These are phyloP conservation scores for Fragilaria crotonensis DNA, from an alignment of 108 stramenopile species.

Conservation along the genomic window DNA sequence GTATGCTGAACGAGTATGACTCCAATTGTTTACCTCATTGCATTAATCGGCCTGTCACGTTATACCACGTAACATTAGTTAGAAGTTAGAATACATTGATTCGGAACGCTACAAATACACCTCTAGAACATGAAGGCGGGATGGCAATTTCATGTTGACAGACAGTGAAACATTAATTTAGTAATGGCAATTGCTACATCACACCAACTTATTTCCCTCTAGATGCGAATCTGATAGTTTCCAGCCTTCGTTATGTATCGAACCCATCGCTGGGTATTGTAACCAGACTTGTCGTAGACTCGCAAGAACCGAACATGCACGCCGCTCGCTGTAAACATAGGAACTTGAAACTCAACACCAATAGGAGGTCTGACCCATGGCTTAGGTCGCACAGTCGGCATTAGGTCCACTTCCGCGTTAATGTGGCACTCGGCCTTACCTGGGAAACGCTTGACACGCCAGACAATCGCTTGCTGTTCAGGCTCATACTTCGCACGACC, in stretches of 20 bases:
- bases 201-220: too few species aligned
- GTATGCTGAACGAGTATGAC: too few species aligned
- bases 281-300: slow-evolving; percentile 97
- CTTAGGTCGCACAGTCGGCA: slow-evolving; percentile 90
- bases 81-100: too few species aligned
- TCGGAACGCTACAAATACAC: too few species aligned
- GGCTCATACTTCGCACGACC: slow-evolving; percentile 98
- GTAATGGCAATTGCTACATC: too few species aligned
- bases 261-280: slow-evolving; percentile 96
- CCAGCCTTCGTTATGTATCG: slow-evolving; percentile 98
- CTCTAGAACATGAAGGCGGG: too few species aligned
- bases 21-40: too few species aligned
- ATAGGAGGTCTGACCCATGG: slow-evolving; percentile 97
- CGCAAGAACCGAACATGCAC: slow-evolving; percentile 97
- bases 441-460: slow-evolving; percentile 94
- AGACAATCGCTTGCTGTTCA: slow-evolving; percentile 95
- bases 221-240: slow-evolving; percentile 94
- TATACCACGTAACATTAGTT: too few species aligned
- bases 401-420: slow-evolving; percentile 90
- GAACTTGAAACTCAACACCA: slow-evolving; percentile 94
- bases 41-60: too few species aligned
- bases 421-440: slow-evolving; percentile 93
- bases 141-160: too few species aligned
- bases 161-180: too few species aligned
- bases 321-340: slow-evolving; percentile 97